Conservation (phyloP, 1,284 basidiomycete species). For the Dichomitus squalens region DNA sequence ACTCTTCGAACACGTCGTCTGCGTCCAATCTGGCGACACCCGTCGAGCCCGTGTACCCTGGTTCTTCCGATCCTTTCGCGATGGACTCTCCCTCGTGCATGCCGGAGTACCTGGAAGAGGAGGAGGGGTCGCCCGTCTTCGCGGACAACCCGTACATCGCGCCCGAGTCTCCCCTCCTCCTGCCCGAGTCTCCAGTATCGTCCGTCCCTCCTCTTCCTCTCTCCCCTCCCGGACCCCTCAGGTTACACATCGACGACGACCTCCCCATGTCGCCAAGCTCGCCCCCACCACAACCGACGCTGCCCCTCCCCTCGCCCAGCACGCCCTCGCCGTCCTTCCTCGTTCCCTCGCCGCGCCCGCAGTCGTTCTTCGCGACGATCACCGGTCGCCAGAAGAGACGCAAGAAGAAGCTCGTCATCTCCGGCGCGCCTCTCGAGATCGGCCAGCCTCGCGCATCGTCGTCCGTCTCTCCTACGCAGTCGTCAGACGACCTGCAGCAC, state of each 20-base stretch:
- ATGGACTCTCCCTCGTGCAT: constrained; percentile 17
- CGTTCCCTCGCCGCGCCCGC: constrained; percentile 25
- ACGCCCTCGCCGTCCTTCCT: constrained; percentile 32
- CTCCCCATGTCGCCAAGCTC: constrained; percentile 22
- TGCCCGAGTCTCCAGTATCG: not conserved
- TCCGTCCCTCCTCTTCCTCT: constrained; percentile 11
- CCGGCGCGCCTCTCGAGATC: constrained; percentile 20
- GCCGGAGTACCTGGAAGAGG: constrained; percentile 13
- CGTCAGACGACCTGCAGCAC: constrained; percentile 13
- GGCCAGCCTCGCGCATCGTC: constrained; percentile 11
- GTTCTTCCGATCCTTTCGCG: constrained; percentile 19
- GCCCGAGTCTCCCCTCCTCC: constrained; percentile 24
- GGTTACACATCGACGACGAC: constrained; percentile 13
- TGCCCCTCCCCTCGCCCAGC: constrained; percentile 31
- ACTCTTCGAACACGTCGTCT: constrained; percentile 25
- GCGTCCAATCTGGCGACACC: constrained; percentile 30
- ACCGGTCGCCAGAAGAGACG: constrained; percentile 25
- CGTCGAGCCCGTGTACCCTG: constrained; percentile 16
- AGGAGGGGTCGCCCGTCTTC: constrained; percentile 19
- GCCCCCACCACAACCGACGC: constrained; percentile 29
- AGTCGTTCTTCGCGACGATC: constrained; percentile 30
- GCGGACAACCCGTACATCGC: constrained; percentile 23
- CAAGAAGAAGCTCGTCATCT: constrained; percentile 34
- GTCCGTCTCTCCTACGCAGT: not conserved
- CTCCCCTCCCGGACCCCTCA: constrained; percentile 7